These are phyloP conservation scores for Ophiostoma ulmi DNA, from an alignment of 2,329 filamentous ascomycete species.

Conservation along the genomic window DNA sequence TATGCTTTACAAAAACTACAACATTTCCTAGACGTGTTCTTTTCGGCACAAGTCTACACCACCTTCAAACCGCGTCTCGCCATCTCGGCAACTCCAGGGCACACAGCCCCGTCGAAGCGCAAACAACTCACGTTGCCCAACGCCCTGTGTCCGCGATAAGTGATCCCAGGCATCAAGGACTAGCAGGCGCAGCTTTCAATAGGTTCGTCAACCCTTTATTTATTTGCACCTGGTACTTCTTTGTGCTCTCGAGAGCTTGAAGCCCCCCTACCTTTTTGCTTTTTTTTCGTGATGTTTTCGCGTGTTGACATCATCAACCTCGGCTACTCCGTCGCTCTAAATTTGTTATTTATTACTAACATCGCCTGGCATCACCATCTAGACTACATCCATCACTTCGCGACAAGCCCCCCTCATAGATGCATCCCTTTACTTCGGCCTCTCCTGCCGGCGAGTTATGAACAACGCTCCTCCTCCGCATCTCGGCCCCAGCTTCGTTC, in stretches of 20 bases:
- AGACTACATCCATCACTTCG: background rate
- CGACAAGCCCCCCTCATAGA: constrained; percentile 18
- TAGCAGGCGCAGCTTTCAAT: background rate
- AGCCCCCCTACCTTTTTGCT: background rate
- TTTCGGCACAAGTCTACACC: background rate
- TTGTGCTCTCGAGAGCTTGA: background rate
- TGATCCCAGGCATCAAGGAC: background rate
- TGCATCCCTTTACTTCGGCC: constrained; percentile 18
- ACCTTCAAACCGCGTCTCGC: background rate
- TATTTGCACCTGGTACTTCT: background rate
- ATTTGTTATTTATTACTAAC: background rate
- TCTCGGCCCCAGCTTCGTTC: constrained; percentile 44
- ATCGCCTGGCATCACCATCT: background rate
- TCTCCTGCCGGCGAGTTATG: constrained; percentile 34
- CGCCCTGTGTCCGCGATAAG: background rate
- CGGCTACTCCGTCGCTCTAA: background rate
- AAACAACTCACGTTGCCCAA: background rate
- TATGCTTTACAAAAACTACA: background rate
- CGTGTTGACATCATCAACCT: background rate
- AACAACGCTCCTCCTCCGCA: constrained; percentile 41
- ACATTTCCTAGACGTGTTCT: background rate
- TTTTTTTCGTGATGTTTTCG: constrained; percentile 3
- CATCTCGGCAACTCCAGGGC: constrained; percentile 11
- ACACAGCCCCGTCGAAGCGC: background rate
- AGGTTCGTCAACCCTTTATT: background rate